Evolutionary conservation across 106 monocot genomes (phyloP).

Genomic region (Xerophyta viscosa): DNA sequence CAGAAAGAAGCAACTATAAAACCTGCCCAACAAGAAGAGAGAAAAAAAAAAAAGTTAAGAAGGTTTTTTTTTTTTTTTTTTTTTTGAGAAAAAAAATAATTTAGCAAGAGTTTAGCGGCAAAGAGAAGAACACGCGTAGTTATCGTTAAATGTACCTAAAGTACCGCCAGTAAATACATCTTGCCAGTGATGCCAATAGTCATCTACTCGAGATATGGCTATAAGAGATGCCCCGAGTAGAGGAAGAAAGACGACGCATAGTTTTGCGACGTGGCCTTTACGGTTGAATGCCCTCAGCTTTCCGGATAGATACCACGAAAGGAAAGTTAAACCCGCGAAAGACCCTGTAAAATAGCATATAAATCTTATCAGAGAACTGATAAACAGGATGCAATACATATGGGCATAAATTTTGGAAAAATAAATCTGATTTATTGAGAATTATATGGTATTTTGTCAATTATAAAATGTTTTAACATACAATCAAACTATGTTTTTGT

Average conservation of each 20-base stretch:
- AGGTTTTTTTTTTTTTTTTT: too few species aligned
- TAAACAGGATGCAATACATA: too few species aligned
- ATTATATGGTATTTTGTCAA: too few species aligned
- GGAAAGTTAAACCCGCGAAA: slow-evolving; percentile 53
- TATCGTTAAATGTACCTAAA: slow-evolving; percentile 41
- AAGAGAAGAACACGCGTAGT: too few species aligned
- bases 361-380: too few species aligned
- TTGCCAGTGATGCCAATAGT: slow-evolving; percentile 77
- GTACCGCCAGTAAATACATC: slow-evolving; percentile 59
- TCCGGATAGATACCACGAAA: slow-evolving; percentile 49
- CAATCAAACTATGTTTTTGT: too few species aligned
- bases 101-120: too few species aligned
- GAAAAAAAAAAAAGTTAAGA: neutral
- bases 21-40: slow-evolving; percentile 19
- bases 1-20: slow-evolving; percentile 39
- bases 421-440: too few species aligned
- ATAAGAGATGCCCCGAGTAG: slow-evolving; percentile 42
- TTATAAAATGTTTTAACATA: too few species aligned
- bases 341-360: slow-evolving; percentile 40
- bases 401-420: too few species aligned
- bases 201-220: slow-evolving; percentile 57
- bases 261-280: slow-evolving; percentile 45
- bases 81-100: too few species aligned
- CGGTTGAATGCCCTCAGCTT: slow-evolving; percentile 47
- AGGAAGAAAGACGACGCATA: slow-evolving; percentile 55